Percentiles rank a stretch among this genome's conserved stretches.
phyloP scores from a whole-genome alignment of 306 rosid genomes.

The Cucumis melo region DNA sequence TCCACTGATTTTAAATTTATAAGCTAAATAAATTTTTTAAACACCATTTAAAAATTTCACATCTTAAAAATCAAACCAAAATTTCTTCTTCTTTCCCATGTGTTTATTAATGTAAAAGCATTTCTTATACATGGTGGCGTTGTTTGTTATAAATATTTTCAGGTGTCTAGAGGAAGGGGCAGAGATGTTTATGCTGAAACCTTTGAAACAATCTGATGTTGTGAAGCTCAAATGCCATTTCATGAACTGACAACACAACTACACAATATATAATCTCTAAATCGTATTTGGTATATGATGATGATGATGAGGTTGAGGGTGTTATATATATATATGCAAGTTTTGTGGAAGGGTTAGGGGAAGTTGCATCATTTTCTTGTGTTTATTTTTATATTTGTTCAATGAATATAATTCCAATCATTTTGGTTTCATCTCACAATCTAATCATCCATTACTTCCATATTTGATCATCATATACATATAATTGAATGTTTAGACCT shows the following conservation, averaged over 20 bases:
- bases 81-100: background rate
- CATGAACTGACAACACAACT: conserved; percentile 44
- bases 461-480: too few relatives aligned
- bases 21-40: too few relatives aligned
- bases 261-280: too few relatives aligned
- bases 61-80: too few relatives aligned
- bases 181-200: conserved; percentile 82
- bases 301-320: too few relatives aligned
- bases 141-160: background rate
- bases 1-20: too few relatives aligned
- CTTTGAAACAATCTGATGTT: conserved; percentile 74
- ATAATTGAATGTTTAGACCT: too few relatives aligned
- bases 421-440: background rate
- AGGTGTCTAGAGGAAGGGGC: conserved; percentile 97
- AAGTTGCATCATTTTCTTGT: background rate
- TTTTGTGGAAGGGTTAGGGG: background rate
- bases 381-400: background rate
- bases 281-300: too few relatives aligned
- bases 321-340: background rate
- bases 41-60: too few relatives aligned
- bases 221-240: conserved; percentile 54
- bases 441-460: background rate
- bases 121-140: background rate
- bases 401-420: background rate
- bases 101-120: background rate